These are phyloP conservation scores for Cytospora piceicola DNA, from an alignment of 2,329 filamentous ascomycete genomes.

Conservation along the genomic window DNA sequence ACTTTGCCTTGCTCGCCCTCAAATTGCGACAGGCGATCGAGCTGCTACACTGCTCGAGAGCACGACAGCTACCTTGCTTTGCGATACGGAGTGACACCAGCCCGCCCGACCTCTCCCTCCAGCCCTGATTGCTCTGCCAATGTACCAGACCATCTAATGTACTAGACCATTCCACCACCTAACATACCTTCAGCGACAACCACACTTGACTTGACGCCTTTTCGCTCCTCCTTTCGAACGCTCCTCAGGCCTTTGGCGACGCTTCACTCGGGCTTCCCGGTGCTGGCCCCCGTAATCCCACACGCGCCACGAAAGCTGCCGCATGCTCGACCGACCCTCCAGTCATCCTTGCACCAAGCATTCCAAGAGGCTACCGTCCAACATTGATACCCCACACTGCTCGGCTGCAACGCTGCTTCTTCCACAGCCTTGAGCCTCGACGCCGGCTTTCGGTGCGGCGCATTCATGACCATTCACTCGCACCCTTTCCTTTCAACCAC, in stretches of 20 bases:
- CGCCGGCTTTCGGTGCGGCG: conserved; percentile 32
- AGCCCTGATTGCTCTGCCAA: conserved; percentile 20
- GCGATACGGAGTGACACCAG: conserved; percentile 23
- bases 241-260: conserved; percentile 14
- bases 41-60: background rate
- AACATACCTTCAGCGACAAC: background rate
- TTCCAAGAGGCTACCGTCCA: conserved; percentile 17
- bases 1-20: background rate
- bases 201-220: conserved; percentile 7
- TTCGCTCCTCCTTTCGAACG: conserved; percentile 16
- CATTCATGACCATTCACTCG: conserved; percentile 36
- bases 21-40: conserved; percentile 12
- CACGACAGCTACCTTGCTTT: conserved; percentile 15
- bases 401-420: conserved; percentile 25
- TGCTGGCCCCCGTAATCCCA: conserved; percentile 14
- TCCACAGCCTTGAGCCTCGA: conserved; percentile 34
- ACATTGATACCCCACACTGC: conserved; percentile 28
- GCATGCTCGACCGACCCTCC: conserved; percentile 9
- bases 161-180: conserved; percentile 16
- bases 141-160: conserved; percentile 11
- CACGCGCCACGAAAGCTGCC: conserved; percentile 7
- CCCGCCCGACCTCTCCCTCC: conserved; percentile 15
- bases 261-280: conserved; percentile 23
- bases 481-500: conserved; percentile 32
- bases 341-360: conserved; percentile 13